Evolutionary conservation across 192 early-diverging fungal species (phyloP).

Genomic region (Podila epicladia): DNA sequence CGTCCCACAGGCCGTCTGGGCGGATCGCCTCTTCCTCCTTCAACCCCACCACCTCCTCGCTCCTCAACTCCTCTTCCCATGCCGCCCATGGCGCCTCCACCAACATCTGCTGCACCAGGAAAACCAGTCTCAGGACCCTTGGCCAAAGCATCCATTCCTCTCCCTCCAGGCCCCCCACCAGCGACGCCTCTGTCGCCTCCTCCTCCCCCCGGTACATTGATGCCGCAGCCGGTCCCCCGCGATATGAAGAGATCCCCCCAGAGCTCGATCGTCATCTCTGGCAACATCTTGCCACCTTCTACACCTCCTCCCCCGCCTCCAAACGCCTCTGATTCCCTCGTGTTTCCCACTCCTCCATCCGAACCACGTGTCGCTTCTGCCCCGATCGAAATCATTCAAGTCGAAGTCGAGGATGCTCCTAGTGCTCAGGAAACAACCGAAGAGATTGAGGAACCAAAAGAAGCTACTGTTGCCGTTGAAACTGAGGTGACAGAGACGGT

Average conservation of each 20-base stretch:
- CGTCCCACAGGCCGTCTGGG: conserved; percentile 28
- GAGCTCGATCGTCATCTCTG: conserved; percentile 24
- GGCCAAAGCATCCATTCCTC: conserved; percentile 17
- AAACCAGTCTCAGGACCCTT: conserved; percentile 20
- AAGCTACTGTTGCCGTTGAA: neutral
- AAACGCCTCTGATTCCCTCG: neutral
- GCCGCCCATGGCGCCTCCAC: conserved; percentile 7
- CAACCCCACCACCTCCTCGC: conserved; percentile 28
- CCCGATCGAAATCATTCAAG: neutral
- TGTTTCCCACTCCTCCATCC: conserved; percentile 17
- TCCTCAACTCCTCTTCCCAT: conserved; percentile 27
- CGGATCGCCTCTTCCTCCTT: conserved; percentile 20
- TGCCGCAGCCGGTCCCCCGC: conserved; percentile 19
- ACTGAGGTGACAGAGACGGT: neutral
- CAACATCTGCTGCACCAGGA: conserved; percentile 13
- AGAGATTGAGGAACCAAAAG: neutral
- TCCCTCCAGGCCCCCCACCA: conserved; percentile 21
- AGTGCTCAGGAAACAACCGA: neutral
- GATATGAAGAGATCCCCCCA: conserved; percentile 42
- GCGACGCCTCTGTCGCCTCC: conserved; percentile 15
- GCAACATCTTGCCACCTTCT: conserved; percentile 38
- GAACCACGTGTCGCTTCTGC: neutral
- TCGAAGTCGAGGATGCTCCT: neutral
- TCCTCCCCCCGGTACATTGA: conserved; percentile 13
- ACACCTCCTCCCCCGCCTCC: conserved; percentile 35